These are phyloP conservation scores for Terana coerulea DNA, from an alignment of 768 basidiomycete species.

Conservation along the genomic window DNA sequence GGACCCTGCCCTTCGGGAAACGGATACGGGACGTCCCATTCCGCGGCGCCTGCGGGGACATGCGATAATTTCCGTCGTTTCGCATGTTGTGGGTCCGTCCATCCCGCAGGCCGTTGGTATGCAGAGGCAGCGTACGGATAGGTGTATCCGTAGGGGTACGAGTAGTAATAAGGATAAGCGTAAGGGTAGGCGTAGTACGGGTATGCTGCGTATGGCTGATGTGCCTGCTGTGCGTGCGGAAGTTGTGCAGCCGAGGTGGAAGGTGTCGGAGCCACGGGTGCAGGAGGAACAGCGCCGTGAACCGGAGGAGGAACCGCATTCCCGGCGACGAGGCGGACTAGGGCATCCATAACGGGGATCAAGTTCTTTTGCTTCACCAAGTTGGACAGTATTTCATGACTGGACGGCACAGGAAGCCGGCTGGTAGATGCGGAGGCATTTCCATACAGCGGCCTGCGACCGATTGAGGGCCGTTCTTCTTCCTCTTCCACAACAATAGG, in stretches of 20 bases:
- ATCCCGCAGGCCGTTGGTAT: not conserved
- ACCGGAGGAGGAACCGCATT: constrained; percentile 19
- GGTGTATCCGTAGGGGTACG: constrained; percentile 6
- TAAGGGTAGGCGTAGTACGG: constrained; percentile 5
- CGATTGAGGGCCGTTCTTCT: constrained; percentile 26
- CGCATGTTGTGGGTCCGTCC: constrained; percentile 19
- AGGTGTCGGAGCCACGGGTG: not conserved
- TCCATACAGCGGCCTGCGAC: constrained; percentile 15
- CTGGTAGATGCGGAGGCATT: constrained; percentile 29
- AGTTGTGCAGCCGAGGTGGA: not conserved
- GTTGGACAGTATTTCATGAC: constrained; percentile 55
- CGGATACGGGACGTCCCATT: constrained; percentile 84
- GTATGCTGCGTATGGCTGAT: constrained; percentile 3
- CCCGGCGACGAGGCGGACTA: constrained; percentile 55
- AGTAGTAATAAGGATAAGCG: constrained; percentile 8
- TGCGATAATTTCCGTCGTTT: constrained; percentile 63
- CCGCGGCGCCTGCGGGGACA: constrained; percentile 75
- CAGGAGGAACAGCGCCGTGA: not conserved
- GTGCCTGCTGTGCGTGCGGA: not conserved
- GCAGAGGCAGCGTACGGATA: constrained; percentile 3
- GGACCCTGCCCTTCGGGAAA: constrained; percentile 72
- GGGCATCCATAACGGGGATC: constrained; percentile 58
- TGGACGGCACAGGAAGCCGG: constrained; percentile 45
- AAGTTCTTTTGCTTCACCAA: constrained; percentile 63
- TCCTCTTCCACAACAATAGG: constrained; percentile 73